Percentiles rank a stretch among this genome's conserved stretches.
Conservation (phyloP, 75 land plant species). For the Selaginella tamariscina region DNA sequence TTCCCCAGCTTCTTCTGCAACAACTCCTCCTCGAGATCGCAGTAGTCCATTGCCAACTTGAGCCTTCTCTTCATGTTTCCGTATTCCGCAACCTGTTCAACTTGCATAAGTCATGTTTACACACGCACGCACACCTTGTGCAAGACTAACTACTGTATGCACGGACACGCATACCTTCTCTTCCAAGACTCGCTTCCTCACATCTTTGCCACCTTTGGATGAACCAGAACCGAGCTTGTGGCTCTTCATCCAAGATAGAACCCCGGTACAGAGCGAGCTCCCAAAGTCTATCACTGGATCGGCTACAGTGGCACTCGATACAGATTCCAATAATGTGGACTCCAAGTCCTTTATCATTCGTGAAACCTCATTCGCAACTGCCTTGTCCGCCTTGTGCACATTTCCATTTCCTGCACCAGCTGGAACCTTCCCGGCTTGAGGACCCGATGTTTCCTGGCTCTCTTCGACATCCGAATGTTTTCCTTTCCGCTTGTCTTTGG, state of each 20-base stretch:
- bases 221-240: not conserved
- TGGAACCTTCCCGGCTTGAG: not conserved
- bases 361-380: no score
- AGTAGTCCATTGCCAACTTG: slow-evolving; percentile 1
- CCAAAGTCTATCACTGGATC: no score
- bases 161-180: no score
- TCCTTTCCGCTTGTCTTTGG: not conserved
- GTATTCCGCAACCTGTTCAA: not conserved
- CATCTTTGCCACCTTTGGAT: not conserved
- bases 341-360: no score
- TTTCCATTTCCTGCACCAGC: not conserved
- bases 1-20: not conserved
- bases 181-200: no score
- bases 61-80: not conserved
- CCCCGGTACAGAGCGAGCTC: no score
- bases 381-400: not conserved
- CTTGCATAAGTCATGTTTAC: no score
- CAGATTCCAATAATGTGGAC: no score
- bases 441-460: not conserved
- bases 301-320: no score
- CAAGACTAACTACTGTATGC: no score
- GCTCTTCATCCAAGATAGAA: not conserved
- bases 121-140: no score
- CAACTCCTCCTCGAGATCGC: not conserved
- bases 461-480: not conserved